Evolutionary conservation across 352 stramenopile species (phyloP).

Genomic region (Blastocystis sp.): DNA sequence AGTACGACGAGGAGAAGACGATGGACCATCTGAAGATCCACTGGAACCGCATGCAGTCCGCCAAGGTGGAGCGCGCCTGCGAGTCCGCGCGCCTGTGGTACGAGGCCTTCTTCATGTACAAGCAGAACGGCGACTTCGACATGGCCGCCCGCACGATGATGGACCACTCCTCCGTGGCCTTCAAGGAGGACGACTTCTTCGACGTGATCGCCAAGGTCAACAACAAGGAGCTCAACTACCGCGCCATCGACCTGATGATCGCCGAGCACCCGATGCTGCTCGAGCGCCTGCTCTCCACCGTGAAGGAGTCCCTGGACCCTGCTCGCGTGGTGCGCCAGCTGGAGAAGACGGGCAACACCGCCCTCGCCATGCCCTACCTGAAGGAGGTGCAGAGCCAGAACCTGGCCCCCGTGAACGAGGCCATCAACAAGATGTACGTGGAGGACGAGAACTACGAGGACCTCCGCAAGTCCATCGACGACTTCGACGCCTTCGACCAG

Average conservation of each 20-base stretch:
- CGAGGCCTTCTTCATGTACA: conserved; percentile 97
- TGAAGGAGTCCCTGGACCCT: conserved; percentile 96
- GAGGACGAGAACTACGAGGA: conserved; percentile 97
- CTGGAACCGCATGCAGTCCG: conserved; percentile 96
- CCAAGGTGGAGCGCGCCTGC: conserved; percentile 91
- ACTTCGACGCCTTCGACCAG: conserved; percentile 98
- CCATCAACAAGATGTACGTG: conserved; percentile 91
- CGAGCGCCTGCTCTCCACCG: conserved; percentile 90
- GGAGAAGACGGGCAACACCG: conserved; percentile 89
- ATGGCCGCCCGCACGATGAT: conserved; percentile 98
- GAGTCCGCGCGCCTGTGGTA: conserved; percentile 96
- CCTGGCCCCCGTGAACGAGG: conserved; percentile 95
- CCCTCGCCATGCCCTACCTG: conserved; percentile 93
- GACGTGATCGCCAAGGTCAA: conserved; percentile 97
- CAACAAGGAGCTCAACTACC: conserved; percentile 99
- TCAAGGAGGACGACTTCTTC: conserved; percentile 96
- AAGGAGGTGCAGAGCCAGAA: conserved; percentile 98
- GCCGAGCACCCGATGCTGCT: conserved; percentile 92
- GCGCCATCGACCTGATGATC: conserved; percentile 97
- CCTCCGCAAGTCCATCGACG: conserved; percentile 92
- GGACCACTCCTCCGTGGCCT: conserved; percentile 88
- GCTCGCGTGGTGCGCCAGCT: conserved; percentile 94
- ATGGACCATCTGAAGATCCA: conserved; percentile 99
- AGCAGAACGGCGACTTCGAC: conserved; percentile 97
- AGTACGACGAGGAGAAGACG: conserved; percentile 95